These are phyloP conservation scores for Fusarium citri DNA, from an alignment of 2,329 filamentous ascomycete genomes.

Conservation along the genomic window DNA sequence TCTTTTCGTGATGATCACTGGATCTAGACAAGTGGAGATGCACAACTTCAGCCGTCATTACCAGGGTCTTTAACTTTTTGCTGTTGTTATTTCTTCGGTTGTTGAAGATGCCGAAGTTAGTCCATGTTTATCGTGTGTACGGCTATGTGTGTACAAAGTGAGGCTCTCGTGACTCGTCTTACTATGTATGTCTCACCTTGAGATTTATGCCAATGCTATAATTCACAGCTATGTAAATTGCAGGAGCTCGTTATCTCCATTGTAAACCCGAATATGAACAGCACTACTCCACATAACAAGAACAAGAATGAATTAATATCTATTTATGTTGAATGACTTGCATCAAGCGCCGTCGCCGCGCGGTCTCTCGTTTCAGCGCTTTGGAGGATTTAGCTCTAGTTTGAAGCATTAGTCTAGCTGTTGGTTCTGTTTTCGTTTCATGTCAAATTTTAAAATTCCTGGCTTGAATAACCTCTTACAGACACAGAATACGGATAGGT, in stretches of 20 bases:
- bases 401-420: neutral
- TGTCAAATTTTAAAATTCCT: conserved; percentile 7
- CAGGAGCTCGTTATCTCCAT: neutral
- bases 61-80: conserved; percentile 7
- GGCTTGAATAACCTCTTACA: neutral
- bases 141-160: neutral
- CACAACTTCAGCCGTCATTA: conserved; percentile 4
- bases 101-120: conserved; percentile 17
- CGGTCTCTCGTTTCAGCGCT: conserved; percentile 2
- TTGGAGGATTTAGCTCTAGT: neutral
- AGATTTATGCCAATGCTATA: neutral
- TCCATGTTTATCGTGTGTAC: conserved; percentile 17
- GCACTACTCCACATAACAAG: neutral
- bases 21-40: conserved; percentile 10
- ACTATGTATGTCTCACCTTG: neutral
- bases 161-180: conserved; percentile 2
- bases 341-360: neutral
- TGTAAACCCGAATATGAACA: neutral
- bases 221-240: neutral
- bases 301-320: neutral
- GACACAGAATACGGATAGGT: neutral
- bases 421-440: neutral
- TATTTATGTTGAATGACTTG: neutral
- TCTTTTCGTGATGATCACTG: conserved; percentile 28
- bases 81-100: conserved; percentile 4